Evolutionary conservation across 257 asterid species (phyloP).

Genomic region (Petunia axillaris): DNA sequence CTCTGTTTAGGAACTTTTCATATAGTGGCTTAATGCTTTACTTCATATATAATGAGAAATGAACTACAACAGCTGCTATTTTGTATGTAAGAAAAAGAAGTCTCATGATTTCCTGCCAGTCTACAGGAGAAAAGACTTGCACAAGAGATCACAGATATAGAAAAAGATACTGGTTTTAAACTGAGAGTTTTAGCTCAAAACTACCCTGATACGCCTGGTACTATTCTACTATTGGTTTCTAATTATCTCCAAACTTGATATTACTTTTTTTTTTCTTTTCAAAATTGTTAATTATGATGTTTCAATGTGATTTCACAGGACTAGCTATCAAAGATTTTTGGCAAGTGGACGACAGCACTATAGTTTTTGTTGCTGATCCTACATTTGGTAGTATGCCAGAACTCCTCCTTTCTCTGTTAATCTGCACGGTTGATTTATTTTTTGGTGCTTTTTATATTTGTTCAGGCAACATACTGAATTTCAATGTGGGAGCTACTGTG

Average conservation of each 20-base stretch:
- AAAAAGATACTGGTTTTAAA: constrained; percentile 86
- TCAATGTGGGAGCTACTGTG: constrained; percentile 86
- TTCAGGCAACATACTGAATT: constrained; percentile 87
- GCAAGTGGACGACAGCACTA: constrained; percentile 87
- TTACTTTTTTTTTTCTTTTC: background rate
- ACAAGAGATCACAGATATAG: constrained; percentile 71
- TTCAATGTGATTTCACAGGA: constrained; percentile 46
- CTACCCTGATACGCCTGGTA: constrained; percentile 96
- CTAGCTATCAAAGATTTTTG: constrained; percentile 88
- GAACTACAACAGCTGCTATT: background rate
- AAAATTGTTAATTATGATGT: constrained; percentile 12
- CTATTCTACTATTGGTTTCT: background rate
- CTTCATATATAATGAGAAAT: background rate
- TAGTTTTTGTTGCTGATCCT: constrained; percentile 95
- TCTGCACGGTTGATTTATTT: background rate
- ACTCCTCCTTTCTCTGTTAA: background rate
- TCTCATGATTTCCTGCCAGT: constrained; percentile 27
- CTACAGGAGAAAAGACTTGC: constrained; percentile 76
- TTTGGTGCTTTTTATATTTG: background rate
- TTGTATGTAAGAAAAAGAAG: constrained; percentile 9
- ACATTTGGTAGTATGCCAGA: constrained; percentile 64
- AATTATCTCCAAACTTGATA: background rate
- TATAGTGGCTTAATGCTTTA: too few relatives aligned
- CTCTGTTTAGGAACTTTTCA: too few relatives aligned
- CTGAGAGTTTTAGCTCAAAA: constrained; percentile 90